Evolutionary conservation across 176 grass and related monocot species (phyloP), one percentile per base, ranked within the genome.

Genomic region (Dendrocalamus sinicus): DNA sequence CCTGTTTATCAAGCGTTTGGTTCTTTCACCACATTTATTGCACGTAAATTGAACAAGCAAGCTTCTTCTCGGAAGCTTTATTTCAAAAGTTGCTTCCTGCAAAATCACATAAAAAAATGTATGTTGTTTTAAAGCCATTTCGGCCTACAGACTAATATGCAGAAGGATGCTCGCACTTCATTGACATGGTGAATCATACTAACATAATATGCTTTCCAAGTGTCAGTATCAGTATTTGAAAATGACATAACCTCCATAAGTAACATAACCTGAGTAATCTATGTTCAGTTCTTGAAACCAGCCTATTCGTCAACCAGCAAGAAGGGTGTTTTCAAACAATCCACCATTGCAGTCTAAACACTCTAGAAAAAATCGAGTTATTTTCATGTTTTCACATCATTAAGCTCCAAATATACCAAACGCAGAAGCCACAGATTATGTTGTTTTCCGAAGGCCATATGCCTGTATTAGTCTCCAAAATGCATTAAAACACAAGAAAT

Each of bases 11-110:
- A 92, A 76, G 17, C 96, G 91, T 8, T 85, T 81, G 48, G 93
- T 96, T 90, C 86, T 96, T 66, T 91, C 90, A 70, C 94, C 93
- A 77, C 96, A 99, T 51, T 87, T 76, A 85, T 91, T 89, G 80
- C 96, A 99, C 84, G 96, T 99, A 84, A 96, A 96, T 79, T 99
- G 83, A 77, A 96, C 92, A 50, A 94, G 87, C 86, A 99, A 90
- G 82, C 86, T 94, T 91, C 96, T 99, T 85, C 93, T 94, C 14
- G 92, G 96, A 78, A 99, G 91, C 19, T 90, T 93, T 84, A 95
- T 71, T 86, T 95, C 93, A 91, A 91, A 16, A 71, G 64, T 78
- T 12, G 39, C 58, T 41, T 91, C 95, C 92, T 97, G 86, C 26
- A 81, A 52, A 39, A 78, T 59, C 10, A 58, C 64, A 86, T 19